Evolutionary conservation across 192 early-diverging fungal species (phyloP), one percentile per base, ranked within the genome.

Genomic region (Phlyctochytrium planicorne): DNA sequence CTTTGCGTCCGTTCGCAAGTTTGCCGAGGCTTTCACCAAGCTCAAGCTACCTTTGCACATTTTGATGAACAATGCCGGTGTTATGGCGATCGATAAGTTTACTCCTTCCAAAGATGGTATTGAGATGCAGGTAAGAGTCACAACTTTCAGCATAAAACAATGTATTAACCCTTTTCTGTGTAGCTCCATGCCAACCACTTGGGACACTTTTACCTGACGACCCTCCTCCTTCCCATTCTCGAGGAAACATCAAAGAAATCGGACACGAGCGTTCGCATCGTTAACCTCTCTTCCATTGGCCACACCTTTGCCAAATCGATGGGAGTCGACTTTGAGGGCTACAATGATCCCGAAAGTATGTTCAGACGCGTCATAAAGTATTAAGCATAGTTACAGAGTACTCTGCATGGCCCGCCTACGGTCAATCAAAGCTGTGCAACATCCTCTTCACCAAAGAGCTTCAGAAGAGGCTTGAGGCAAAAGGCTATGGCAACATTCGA

Each of bases 111-210:
- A 70, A n/a, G 80, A 88, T 33, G 84, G 85, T n/a, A 66, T 78
- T 35, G 85, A 87, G 68, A 70, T 72, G n/a, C 86, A 87, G 66
- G 78, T 88, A 33, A 83, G 74, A 2, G 68, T 71, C 27, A 86
- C 83, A 53, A 63, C 17, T n/a, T 17, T 59, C n/a, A n/a, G n/a
- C n/a, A n/a, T n/a, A n/a, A n/a, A n/a, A n/a, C n/a, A n/a, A n/a
- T n/a, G n/a, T n/a, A n/a, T n/a, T n/a, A n/a, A n/a, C 23, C 30
- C 47, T 17, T 52, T n/a, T 50, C 20, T 35, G 34, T 17, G 59
- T 12, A 31, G 27, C 61, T 68, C 37, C 34, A 32, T 14, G 53
- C 61, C 1, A 70, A 70, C 61, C 84, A 88, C 66, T 60, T 88
- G 1, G 87, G 78, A 25, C 78, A 76, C 65, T 80, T 74, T 57